Evolutionary conservation across 2,329 filamentous ascomycete species (phyloP).

Genomic region (Sporothrix schenckii): DNA sequence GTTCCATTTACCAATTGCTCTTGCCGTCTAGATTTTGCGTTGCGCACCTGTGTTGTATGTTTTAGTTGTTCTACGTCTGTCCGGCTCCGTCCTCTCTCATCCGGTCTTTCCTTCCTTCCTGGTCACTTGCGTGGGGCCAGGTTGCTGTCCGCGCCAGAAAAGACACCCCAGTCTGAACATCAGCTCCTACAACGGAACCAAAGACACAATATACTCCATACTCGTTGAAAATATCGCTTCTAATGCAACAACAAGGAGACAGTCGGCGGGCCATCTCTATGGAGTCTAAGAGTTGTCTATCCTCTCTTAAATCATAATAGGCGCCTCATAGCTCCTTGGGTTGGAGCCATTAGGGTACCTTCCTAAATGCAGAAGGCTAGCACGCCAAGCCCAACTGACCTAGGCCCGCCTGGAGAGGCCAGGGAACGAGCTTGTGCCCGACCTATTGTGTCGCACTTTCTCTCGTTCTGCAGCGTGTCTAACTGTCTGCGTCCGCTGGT

Average conservation of each 20-base stretch:
- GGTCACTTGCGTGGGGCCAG: background rate
- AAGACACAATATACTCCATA: background rate
- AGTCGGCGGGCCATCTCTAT: background rate
- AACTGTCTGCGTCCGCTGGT: background rate
- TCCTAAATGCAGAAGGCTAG: background rate
- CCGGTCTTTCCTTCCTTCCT: background rate
- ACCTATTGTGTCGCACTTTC: slow-evolving; percentile 15
- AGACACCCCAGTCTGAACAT: too few relatives aligned
- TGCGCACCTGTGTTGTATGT: background rate
- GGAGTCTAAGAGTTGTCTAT: background rate
- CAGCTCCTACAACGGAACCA: too few relatives aligned
- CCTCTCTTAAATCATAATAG: too few relatives aligned
- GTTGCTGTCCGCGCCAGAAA: background rate
- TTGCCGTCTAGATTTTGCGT: background rate
- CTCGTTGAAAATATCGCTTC: background rate
- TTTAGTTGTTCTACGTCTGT: background rate
- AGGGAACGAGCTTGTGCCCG: slow-evolving; percentile 1
- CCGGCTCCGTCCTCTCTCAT: background rate
- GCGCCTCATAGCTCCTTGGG: background rate
- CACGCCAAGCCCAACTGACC: background rate
- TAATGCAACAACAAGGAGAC: slow-evolving; percentile 10
- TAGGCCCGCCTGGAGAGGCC: background rate
- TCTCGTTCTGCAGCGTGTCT: slow-evolving; percentile 3
- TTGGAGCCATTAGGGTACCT: background rate
- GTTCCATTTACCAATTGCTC: background rate